Conservation (phyloP, 768 basidiomycete species). For the Termitomyces titanicus region DNA sequence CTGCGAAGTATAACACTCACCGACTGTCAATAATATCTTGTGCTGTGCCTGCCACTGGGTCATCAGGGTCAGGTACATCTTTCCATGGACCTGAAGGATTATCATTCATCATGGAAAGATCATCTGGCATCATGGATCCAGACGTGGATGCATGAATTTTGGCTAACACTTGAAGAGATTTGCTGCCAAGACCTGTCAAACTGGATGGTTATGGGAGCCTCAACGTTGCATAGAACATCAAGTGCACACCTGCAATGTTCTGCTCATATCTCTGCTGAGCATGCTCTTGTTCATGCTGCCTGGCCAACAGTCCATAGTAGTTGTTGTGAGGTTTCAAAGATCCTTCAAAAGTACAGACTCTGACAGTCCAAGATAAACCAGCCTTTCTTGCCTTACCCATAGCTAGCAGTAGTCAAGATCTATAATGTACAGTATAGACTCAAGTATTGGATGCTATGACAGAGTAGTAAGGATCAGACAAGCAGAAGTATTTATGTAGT, state of each 20-base stretch:
- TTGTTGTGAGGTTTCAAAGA: neutral
- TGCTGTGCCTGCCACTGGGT: neutral
- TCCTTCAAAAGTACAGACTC: neutral
- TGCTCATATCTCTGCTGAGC: too few relatives aligned
- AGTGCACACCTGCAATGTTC: neutral
- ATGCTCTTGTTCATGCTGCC: neutral
- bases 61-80: neutral
- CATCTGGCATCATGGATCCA: too few relatives aligned
- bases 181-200: neutral
- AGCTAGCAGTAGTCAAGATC: neutral
- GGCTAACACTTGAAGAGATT: neutral
- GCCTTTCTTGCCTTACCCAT: neutral
- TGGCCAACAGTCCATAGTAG: neutral
- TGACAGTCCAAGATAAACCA: neutral
- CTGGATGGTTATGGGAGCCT: neutral
- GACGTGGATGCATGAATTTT: neutral
- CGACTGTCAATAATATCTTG: neutral
- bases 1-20: too few relatives aligned
- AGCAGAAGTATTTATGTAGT: too few relatives aligned
- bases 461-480: too few relatives aligned
- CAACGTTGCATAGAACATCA: neutral
- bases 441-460: too few relatives aligned
- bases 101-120: too few relatives aligned
- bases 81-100: neutral
- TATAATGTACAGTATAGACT: too few relatives aligned